Percentiles rank a stretch among this genome's conserved stretches.
Evolutionary conservation across 2,329 filamentous ascomycete species (phyloP).

Genomic region (Tolypocladium endophyticum): DNA sequence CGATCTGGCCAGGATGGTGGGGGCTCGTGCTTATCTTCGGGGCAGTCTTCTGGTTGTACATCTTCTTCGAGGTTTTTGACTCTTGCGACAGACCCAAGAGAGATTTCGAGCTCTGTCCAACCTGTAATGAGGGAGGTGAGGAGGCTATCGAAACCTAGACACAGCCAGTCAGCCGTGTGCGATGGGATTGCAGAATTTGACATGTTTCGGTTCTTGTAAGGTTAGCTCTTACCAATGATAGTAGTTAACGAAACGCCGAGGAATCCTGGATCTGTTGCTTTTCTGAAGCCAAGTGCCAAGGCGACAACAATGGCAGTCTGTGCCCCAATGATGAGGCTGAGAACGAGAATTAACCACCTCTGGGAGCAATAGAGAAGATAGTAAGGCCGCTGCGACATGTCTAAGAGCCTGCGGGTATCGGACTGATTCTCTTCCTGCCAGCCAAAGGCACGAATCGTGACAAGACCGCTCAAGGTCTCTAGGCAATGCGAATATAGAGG

Average conservation of each 20-base stretch:
- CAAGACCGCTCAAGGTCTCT: constrained; percentile 1
- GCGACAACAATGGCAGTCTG: background rate
- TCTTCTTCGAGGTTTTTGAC: background rate
- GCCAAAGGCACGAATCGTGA: constrained; percentile 4
- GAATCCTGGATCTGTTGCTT: background rate
- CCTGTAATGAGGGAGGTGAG: background rate
- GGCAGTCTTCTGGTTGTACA: background rate
- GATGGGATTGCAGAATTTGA: background rate
- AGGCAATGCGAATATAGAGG: constrained; percentile 16
- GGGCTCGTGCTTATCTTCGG: background rate
- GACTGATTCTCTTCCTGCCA: background rate
- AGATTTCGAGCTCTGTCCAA: background rate
- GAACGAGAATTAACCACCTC: background rate
- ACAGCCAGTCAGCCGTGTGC: background rate
- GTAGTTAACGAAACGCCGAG: background rate
- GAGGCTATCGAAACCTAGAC: background rate
- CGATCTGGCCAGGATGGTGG: background rate
- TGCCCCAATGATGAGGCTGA: background rate
- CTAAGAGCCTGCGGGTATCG: background rate
- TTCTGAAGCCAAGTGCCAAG: background rate
- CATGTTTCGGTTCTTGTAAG: background rate
- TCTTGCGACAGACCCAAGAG: background rate
- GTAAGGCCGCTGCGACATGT: background rate
- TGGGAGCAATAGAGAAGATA: background rate
- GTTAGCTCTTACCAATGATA: background rate